Evolutionary conservation across 768 basidiomycete species (phyloP).

Genomic region (Xerocomus potaroensis): DNA sequence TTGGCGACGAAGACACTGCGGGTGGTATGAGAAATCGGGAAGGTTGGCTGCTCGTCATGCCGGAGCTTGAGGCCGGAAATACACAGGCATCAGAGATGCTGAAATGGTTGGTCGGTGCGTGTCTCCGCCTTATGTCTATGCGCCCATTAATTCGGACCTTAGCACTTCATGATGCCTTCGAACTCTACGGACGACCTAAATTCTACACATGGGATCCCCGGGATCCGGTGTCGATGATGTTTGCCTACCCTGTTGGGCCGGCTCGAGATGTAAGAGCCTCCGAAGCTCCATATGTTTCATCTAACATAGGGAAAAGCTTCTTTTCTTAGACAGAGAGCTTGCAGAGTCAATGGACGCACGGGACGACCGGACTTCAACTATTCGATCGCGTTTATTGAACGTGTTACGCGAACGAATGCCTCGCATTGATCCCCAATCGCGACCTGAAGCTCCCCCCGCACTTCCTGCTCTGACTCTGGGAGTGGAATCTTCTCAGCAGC

Average conservation of each 20-base stretch:
- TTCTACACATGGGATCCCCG: constrained; percentile 88
- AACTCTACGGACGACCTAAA: constrained; percentile 83
- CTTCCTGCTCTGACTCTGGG: constrained; percentile 17
- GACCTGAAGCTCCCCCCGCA: constrained; percentile 8
- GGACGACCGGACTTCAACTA: constrained; percentile 69
- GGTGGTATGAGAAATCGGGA: constrained; percentile 65
- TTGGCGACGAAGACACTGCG: constrained; percentile 74
- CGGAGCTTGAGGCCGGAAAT: constrained; percentile 64
- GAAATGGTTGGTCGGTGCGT: constrained; percentile 83
- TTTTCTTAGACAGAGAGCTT: constrained; percentile 84
- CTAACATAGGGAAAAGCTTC: constrained; percentile 44
- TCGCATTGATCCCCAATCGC: constrained; percentile 25
- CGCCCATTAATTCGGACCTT: constrained; percentile 11
- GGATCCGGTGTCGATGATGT: constrained; percentile 81
- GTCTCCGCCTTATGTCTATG: neutral
- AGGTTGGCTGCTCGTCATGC: constrained; percentile 90
- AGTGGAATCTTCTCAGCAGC: constrained; percentile 23
- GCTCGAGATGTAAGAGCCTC: constrained; percentile 65
- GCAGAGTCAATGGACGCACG: constrained; percentile 75
- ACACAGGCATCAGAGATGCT: constrained; percentile 79
- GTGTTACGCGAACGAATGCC: constrained; percentile 66
- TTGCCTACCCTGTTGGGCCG: constrained; percentile 87
- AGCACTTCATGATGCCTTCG: constrained; percentile 85
- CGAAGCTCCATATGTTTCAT: neutral
- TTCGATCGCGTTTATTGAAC: constrained; percentile 58